Conservation (phyloP, 1,139 yeast genomes). For the Yarrowia galli region DNA sequence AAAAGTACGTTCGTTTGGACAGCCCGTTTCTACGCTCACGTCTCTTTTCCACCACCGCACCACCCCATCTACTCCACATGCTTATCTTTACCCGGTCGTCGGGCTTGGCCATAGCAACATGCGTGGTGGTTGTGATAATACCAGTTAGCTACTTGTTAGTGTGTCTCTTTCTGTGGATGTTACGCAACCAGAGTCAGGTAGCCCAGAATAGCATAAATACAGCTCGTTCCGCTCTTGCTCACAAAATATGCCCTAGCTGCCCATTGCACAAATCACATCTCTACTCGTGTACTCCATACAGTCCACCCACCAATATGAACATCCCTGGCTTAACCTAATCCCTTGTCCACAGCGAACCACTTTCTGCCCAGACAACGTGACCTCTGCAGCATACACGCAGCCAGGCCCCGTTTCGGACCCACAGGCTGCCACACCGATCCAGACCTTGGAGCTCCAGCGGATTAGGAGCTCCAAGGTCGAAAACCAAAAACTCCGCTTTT, state of each 20-base stretch:
- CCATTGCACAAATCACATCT: not conserved
- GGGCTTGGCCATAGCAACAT: not conserved
- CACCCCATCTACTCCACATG: not conserved
- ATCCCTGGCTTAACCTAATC: constrained; percentile 32
- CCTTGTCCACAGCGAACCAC: not conserved
- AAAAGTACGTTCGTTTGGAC: too few species aligned
- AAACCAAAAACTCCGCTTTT: not conserved
- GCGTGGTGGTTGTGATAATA: not conserved
- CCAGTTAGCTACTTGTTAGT: too few species aligned
- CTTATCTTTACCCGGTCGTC: constrained; percentile 28
- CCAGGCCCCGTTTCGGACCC: constrained; percentile 13
- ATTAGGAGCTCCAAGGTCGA: too few species aligned
- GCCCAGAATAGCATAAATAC: not conserved
- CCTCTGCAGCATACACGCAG: constrained; percentile 12
- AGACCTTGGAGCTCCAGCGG: not conserved
- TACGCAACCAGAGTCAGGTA: too few species aligned
- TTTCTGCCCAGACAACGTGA: constrained; percentile 7
- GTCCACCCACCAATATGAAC: too few species aligned
- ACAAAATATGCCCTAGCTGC: too few species aligned
- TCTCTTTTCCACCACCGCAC: not conserved
- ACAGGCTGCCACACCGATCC: constrained; percentile 6
- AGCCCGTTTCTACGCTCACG: too few species aligned
- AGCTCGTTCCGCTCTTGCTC: not conserved
- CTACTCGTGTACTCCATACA: not conserved
- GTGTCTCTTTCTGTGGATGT: too few species aligned